Evolutionary conservation across 306 rosid genomes (phyloP), one percentile per base, ranked within the genome.

Genomic region (Purshia tridentata): DNA sequence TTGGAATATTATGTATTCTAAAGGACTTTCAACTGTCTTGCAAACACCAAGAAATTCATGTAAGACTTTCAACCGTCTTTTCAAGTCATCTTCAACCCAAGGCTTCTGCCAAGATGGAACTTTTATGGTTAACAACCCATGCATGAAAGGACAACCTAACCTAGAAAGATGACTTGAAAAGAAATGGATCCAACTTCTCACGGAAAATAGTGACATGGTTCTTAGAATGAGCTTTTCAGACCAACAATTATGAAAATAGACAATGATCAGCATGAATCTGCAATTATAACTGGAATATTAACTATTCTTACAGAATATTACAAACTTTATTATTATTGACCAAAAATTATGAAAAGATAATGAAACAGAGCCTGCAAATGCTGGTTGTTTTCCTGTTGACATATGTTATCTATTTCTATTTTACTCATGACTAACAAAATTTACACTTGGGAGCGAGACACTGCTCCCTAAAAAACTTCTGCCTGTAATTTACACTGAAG

Each of bases 271-370:
- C 22, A 67, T 11, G 77, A 80, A 47, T 35, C 60, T 37, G 16
- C 60, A 67, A 67, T 44, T 77, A 68, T 69, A 46, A 42, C 10
- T 37, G n/a, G 44, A 74, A 82, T 55, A 72, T 51, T 44, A 73
- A 76, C 65, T 50, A 40, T 76, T 80, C 49, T 39, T 68, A 82
- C 90, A 86, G 54, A 22, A 50, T 77, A 82, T 78, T 84, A 82
- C 76, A 47, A 76, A 78, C 39, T 61, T 29, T 16, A 44, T n/a
- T 20, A 9, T 18, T 10, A 74, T 16, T 5, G 63, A 78, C n/a
- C 86, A 59, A 52, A 75, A 85, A 72, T 65, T 74, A 61, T 69
- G 71, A 62, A 72, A 78, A 29, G 35, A 65, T 50, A 76, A 73
- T 53, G 54, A 73, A 65, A 67, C 52, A 18, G 75, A 69, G 53